These are phyloP conservation scores for Amesomyces nigricolor DNA, from an alignment of 2,329 filamentous ascomycete species.

Conservation along the genomic window DNA sequence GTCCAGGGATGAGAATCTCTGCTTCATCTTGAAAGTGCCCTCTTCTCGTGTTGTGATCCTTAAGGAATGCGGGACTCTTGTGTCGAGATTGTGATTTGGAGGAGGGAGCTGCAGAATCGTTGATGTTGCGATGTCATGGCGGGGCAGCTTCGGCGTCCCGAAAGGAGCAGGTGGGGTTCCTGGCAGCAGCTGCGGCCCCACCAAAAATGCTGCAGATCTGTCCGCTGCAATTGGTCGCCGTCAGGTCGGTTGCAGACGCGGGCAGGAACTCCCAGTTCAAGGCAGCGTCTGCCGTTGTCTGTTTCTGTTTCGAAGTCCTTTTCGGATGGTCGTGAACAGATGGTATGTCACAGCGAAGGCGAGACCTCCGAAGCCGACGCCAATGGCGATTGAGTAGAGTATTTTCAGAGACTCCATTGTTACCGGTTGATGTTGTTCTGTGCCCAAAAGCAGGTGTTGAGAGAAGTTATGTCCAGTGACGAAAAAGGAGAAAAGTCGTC, in stretches of 20 bases:
- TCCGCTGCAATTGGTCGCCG: background rate
- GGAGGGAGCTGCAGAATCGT: background rate
- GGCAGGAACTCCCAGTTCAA: background rate
- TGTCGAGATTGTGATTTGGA: background rate
- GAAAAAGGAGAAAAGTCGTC: background rate
- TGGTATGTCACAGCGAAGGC: constrained; percentile 15
- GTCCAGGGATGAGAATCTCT: constrained; percentile 72
- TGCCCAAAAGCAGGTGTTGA: too few relatives aligned
- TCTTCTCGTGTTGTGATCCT: background rate
- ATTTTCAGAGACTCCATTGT: constrained; percentile 1
- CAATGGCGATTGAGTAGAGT: constrained; percentile 11
- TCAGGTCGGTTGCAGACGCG: too few relatives aligned
- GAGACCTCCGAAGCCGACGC: constrained; percentile 10
- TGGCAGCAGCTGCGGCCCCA: background rate
- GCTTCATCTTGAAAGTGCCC: constrained; percentile 57
- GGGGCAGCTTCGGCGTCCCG: constrained; percentile 7
- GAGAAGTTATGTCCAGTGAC: too few relatives aligned
- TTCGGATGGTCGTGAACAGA: background rate
- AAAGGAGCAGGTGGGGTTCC: constrained; percentile 14
- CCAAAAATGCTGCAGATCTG: background rate
- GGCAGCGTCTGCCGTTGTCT: background rate
- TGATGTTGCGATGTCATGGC: constrained; percentile 13
- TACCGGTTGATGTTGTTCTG: background rate
- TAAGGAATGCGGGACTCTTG: too few relatives aligned
- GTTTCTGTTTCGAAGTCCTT: background rate